These are phyloP conservation scores for Chaetomiaceae sp. DNA, from an alignment of 2,329 filamentous ascomycete species.

Conservation along the genomic window DNA sequence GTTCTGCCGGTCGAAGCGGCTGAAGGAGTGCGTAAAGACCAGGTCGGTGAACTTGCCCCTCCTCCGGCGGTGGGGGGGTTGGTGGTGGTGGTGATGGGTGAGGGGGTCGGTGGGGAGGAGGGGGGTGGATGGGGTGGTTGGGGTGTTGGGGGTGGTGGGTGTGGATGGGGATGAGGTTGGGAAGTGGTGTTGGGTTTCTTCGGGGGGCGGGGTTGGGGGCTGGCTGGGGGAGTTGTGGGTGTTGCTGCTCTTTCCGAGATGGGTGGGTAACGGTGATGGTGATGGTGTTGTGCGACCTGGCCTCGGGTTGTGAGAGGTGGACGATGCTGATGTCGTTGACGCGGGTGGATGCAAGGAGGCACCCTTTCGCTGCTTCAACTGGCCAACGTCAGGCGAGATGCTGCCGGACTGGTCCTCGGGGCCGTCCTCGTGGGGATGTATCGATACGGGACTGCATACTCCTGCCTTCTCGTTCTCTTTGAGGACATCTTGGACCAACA, in stretches of 20 bases:
- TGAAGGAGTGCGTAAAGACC: constrained; percentile 69
- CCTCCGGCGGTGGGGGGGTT: not conserved
- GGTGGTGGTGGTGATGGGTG: not conserved
- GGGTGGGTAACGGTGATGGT: not conserved
- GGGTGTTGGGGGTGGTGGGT: not conserved
- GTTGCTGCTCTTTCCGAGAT: too few relatives aligned
- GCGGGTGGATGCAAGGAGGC: not conserved
- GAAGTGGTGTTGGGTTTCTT: not conserved
- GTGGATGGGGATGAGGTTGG: not conserved
- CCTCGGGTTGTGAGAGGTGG: not conserved
- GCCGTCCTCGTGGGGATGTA: too few relatives aligned
- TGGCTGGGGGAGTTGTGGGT: not conserved
- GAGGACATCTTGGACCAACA: not conserved
- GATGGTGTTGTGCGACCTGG: not conserved
- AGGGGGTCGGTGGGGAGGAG: not conserved
- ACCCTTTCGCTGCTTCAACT: not conserved
- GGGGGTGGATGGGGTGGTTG: not conserved
- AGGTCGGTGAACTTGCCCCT: constrained; percentile 45
- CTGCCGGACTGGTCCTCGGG: too few relatives aligned
- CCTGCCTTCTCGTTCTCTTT: not conserved
- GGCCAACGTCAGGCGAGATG: not conserved
- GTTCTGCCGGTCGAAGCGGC: constrained; percentile 70
- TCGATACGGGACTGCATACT: not conserved
- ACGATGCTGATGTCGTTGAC: not conserved
- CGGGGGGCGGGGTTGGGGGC: not conserved